Evolutionary conservation across 768 basidiomycete species (phyloP).

Genomic region (Agaricus subrufescens): DNA sequence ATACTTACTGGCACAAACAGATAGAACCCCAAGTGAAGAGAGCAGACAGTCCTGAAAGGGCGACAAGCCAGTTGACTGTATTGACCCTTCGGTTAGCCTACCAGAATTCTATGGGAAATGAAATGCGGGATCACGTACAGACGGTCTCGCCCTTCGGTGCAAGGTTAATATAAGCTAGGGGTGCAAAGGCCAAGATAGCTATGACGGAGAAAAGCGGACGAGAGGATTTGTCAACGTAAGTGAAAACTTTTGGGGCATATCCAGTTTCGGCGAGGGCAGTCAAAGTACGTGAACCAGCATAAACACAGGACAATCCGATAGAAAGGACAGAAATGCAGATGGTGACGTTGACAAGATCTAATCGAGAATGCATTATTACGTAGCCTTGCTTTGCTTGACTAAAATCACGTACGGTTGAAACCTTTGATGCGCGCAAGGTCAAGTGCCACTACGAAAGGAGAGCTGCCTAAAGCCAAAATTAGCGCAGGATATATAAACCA

Average conservation of each 20-base stretch:
- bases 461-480: constrained; percentile 21
- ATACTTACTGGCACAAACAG: constrained; percentile 40
- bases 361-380: neutral
- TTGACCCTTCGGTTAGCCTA: neutral
- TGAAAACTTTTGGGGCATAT: constrained; percentile 38
- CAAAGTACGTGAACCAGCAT: constrained; percentile 40
- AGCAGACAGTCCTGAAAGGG: constrained; percentile 41
- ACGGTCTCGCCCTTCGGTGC: constrained; percentile 29
- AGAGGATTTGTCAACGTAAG: constrained; percentile 42
- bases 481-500: neutral
- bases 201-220: constrained; percentile 40
- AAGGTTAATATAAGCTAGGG: constrained; percentile 37
- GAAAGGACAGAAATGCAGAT: constrained; percentile 44
- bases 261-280: constrained; percentile 44
- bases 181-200: constrained; percentile 30
- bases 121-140: constrained; percentile 23
- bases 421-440: constrained; percentile 36
- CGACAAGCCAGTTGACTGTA: constrained; percentile 38
- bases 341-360: constrained; percentile 36
- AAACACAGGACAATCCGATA: constrained; percentile 41
- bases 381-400: neutral
- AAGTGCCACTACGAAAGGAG: constrained; percentile 42
- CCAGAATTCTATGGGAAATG: neutral
- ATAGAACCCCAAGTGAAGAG: constrained; percentile 43
- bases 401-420: constrained; percentile 28